Conservation (phyloP, 768 basidiomycete genomes). For the Coprinellus micaceus region DNA sequence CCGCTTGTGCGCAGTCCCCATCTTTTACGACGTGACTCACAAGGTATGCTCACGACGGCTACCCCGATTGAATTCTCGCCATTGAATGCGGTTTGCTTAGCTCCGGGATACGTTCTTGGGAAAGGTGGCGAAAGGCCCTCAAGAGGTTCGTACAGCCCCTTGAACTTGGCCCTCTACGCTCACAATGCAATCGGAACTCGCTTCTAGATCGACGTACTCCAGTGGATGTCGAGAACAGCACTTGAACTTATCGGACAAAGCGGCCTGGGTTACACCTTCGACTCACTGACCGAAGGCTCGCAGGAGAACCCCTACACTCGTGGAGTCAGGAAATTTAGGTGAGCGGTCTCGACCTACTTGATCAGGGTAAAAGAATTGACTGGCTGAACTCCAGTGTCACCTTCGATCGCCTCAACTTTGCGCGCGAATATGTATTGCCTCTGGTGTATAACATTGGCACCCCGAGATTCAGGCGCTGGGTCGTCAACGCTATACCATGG, state of each 20-base stretch:
- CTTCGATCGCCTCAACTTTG: slow-evolving; percentile 1
- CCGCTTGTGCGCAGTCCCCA: slow-evolving; percentile 24
- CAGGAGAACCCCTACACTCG: slow-evolving; percentile 26
- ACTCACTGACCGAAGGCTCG: slow-evolving; percentile 30
- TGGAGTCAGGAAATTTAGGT: slow-evolving; percentile 32
- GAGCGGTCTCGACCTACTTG: slow-evolving; percentile 8
- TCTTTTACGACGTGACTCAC: slow-evolving; percentile 31
- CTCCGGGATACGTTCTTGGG: slow-evolving; percentile 19
- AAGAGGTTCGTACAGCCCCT: neutral
- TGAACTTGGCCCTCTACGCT: no score
- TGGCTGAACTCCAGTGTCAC: slow-evolving; percentile 5
- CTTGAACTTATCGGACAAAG: slow-evolving; percentile 48
- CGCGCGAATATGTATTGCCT: slow-evolving; percentile 15
- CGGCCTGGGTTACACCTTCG: slow-evolving; percentile 44
- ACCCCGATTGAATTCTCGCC: neutral
- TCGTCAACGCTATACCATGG: slow-evolving; percentile 33
- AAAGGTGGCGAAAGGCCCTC: slow-evolving; percentile 13
- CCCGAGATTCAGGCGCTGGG: slow-evolving; percentile 27
- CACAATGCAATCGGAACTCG: no score
- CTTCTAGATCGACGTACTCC: slow-evolving; percentile 28
- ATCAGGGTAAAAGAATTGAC: neutral
- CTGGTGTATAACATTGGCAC: slow-evolving; percentile 20
- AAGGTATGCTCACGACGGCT: slow-evolving; percentile 17
- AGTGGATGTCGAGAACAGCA: slow-evolving; percentile 40
- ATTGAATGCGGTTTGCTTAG: slow-evolving; percentile 12